phyloP scores from a whole-genome alignment of 345 rosid species.

The Litchi chinensis region DNA sequence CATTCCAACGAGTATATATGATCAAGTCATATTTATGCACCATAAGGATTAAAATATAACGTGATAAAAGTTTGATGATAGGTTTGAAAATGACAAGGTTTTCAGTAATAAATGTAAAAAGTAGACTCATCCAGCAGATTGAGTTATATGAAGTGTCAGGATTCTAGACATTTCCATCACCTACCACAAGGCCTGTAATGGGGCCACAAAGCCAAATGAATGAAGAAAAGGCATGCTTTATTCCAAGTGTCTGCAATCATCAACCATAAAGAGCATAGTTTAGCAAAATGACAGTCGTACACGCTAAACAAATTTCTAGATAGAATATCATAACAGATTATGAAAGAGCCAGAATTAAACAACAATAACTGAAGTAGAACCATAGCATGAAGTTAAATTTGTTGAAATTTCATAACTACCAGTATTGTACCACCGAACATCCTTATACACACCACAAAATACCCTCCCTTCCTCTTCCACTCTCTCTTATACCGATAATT shows the following conservation, averaged over 20 bases:
- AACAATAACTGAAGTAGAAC: neutral
- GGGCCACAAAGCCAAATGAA: conserved; percentile 99
- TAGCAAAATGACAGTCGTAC: conserved; percentile 12
- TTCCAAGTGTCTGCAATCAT: conserved; percentile 90
- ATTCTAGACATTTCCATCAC: conserved; percentile 32
- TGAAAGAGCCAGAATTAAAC: neutral
- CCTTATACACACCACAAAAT: neutral
- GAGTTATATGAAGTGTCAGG: conserved; percentile 6
- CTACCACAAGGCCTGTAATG: conserved; percentile 97
- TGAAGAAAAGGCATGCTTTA: conserved; percentile 91
- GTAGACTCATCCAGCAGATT: conserved; percentile 10
- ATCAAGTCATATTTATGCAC: neutral
- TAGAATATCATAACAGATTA: neutral
- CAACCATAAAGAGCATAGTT: conserved; percentile 30
- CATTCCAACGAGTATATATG: neutral
- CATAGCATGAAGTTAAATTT: neutral
- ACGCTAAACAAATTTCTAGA: conserved; percentile 13
- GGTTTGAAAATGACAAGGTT: neutral
- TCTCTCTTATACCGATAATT: neutral
- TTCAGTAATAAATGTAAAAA: neutral
- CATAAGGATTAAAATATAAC: conserved; percentile 3
- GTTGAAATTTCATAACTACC: neutral
- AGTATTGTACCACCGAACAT: neutral
- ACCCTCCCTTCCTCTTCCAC: neutral
- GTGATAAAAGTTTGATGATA: neutral